Evolutionary conservation across 345 rosid species (phyloP), one percentile per base, ranked within the genome.

Genomic region (Anacardium occidentale): DNA sequence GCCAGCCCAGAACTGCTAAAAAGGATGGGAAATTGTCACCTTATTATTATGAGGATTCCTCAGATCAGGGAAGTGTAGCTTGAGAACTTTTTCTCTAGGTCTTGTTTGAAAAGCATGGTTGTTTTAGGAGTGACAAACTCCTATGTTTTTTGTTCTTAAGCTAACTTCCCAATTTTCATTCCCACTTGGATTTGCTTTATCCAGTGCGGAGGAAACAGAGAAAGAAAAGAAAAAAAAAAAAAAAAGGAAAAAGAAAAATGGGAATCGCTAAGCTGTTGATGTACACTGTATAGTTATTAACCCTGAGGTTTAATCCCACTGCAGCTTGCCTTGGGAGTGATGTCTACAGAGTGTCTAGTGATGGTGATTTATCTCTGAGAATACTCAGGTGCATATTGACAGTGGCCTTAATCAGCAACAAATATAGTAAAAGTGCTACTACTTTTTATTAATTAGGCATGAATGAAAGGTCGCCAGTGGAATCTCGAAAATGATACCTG

Each of bases 11-110:
- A 68, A 70, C 77, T 21, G 72, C 45, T 24, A 80, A 77, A 76
- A 92, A 87, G 34, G 95, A 89, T n/a, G 98, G 97, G 22, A 95
- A 92, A 66, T 75, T 92, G 59, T 88, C 98, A 9, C 99, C 96
- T 29, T 91, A 92, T 68, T 94, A 94, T 84, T 85, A 87, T 4
- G 98, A 94, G 55, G 94, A 92, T 7, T 82, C 85, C 61, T 92
- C 97, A 1, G 92, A 90, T 78, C 95, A 86, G 0, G 96, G 96
- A 68, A 91, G 97, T 72, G 84, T 86, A 52, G 92, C 88, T 51
- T 95, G 86, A 95, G 74, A 64, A 20, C 20, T 21, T 22, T 50
- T 60, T 37, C 37, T 25, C 62, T 40, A 13, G 12, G 34, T 44
- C 12, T 47, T 47, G 66, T 62, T 62, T 55, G 51, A 13, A 56